Evolutionary conservation across 1,284 basidiomycete species (phyloP).

Genomic region (Cutaneotrichosporon arboriforme): DNA sequence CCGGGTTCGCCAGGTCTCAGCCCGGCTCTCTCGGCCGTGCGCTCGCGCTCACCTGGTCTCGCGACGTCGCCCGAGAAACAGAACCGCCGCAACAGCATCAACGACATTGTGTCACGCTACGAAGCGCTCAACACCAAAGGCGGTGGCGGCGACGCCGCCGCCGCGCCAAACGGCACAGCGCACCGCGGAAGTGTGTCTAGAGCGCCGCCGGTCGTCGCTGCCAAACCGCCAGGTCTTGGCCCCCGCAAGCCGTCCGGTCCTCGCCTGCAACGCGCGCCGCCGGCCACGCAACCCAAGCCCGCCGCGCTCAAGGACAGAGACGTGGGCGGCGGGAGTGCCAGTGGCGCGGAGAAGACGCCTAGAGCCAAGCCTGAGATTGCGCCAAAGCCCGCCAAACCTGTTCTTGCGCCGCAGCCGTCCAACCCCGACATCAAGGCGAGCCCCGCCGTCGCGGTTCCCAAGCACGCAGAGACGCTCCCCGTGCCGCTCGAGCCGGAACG

Average conservation of each 20-base stretch:
- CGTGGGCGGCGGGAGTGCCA: neutral
- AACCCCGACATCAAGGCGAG: neutral
- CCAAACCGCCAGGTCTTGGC: constrained; percentile 26
- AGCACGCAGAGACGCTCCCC: neutral
- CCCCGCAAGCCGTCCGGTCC: constrained; percentile 17
- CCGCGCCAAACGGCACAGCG: constrained; percentile 6
- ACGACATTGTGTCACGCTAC: constrained; percentile 40
- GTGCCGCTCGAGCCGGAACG: neutral
- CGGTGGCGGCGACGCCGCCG: neutral
- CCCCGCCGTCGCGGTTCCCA: neutral
- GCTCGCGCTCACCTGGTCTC: neutral
- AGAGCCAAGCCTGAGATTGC: neutral
- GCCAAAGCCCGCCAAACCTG: neutral
- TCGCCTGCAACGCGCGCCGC: neutral
- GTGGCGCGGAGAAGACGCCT: constrained; percentile 3
- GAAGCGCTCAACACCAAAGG: constrained; percentile 22
- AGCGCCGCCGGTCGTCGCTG: constrained; percentile 25
- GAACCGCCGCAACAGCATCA: constrained; percentile 39
- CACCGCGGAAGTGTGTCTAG: neutral
- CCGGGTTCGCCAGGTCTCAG: neutral
- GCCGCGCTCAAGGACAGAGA: constrained; percentile 1
- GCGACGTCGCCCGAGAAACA: constrained; percentile 15
- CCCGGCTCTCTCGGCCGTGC: neutral
- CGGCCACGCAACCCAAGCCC: constrained; percentile 5
- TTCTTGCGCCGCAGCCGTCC: neutral